Evolutionary conservation across 1,139 yeast genomes (phyloP).

Genomic region (Magnusiomyces fungicola): DNA sequence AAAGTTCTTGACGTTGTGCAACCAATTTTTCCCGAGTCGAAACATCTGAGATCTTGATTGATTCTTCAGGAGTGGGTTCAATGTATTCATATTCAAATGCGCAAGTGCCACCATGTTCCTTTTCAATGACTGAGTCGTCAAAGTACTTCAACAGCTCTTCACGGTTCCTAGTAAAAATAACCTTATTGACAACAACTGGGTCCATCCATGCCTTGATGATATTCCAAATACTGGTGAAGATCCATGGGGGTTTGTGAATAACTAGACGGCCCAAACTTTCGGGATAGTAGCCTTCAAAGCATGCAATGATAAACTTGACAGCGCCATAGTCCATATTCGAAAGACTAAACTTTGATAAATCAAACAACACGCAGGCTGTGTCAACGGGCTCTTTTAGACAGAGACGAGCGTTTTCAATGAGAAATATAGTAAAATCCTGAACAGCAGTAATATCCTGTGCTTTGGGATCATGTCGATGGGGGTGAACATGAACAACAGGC

Average conservation of each 20-base stretch:
- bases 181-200: slow-evolving; percentile 80
- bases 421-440: slow-evolving; percentile 54
- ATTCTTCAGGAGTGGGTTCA: slow-evolving; percentile 48
- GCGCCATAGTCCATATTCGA: slow-evolving; percentile 80
- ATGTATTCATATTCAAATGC: slow-evolving; percentile 47
- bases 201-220: slow-evolving; percentile 81
- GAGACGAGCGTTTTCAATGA: slow-evolving; percentile 65
- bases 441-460: slow-evolving; percentile 65
- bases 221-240: slow-evolving; percentile 80
- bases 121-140: slow-evolving; percentile 47
- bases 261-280: slow-evolving; percentile 70
- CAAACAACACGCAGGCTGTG: slow-evolving; percentile 69
- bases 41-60: slow-evolving; percentile 38
- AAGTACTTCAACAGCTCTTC: slow-evolving; percentile 56
- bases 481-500: slow-evolving; percentile 65
- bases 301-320: slow-evolving; percentile 66
- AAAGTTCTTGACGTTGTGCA: slow-evolving; percentile 43
- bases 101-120: slow-evolving; percentile 60
- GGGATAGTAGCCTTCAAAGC: slow-evolving; percentile 85
- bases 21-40: slow-evolving; percentile 37
- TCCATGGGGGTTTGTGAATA: slow-evolving; percentile 88
- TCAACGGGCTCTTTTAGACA: slow-evolving; percentile 57
- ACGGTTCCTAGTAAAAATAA: slow-evolving; percentile 57
- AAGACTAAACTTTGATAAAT: slow-evolving; percentile 64
- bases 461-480: slow-evolving; percentile 61